Evolutionary conservation across 331 rosid genomes (phyloP), one percentile per base, ranked within the genome.

Genomic region (Ulmus americana): DNA sequence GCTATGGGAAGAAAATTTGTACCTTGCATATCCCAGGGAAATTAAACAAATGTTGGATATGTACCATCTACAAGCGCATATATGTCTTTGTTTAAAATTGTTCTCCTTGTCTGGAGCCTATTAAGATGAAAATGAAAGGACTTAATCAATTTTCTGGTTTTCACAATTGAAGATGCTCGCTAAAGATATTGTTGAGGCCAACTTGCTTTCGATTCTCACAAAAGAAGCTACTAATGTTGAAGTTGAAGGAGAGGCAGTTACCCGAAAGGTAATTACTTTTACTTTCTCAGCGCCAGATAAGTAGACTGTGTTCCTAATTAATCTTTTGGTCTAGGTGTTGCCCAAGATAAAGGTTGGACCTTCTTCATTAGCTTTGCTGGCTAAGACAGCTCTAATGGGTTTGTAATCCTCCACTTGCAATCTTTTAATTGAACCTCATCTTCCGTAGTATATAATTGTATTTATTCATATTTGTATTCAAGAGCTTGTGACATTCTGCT

Each of bases 321-420:
- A 59, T 73, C 63, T 63, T 80, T 70, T 74, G 48, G 60, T 74
- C 55, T 69, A 92, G 98, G 85, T 83, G 65, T 81, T 92, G 76
- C 82, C 89, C 57, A 92, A 86, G 88, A 75, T 92, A 79, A 83
- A 82, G 75, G 95, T 92, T 63, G 91, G 95, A 77, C 70, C 97
- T 65, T 86, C 98, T 56, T 83, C 98, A 39, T 9, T 87, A 75
- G 98, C 98, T 66, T 75, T 82, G 68, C 79, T 92, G 72, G 97
- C 98, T 44, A 92, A 80, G 86, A 73, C 97, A 70, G 83, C 90
- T 47, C 61, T 92, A 74, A 92, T 89, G 97, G 95, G 97, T 92
- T 65, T 52, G 95, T 75, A 68, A 69, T 65, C 59, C 18, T 47
- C 47, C 60, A 65, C 54, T 69, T 46, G 12, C 62, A 6, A 57